Evolutionary conservation across 345 rosid genomes (phyloP).

Genomic region (Acer yangbiense): DNA sequence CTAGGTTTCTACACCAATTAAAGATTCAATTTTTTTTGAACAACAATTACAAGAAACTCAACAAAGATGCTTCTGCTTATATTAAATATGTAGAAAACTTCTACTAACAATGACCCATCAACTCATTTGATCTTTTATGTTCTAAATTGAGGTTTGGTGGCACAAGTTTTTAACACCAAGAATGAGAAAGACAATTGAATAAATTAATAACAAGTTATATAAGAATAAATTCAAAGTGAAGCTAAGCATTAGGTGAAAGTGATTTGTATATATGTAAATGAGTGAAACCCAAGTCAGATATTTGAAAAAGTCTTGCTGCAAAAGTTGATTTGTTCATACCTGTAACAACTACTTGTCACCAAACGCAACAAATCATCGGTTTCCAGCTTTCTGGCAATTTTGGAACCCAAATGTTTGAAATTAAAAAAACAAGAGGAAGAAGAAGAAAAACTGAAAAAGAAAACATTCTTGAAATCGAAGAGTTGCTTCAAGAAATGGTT

Average conservation of each 20-base stretch:
- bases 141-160: conserved; percentile 35
- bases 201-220: conserved; percentile 21
- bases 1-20: neutral
- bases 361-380: conserved; percentile 42
- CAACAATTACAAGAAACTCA: conserved; percentile 15
- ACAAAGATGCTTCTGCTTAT: conserved; percentile 5
- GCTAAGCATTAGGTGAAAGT: conserved; percentile 51
- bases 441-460: neutral
- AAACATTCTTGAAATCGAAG: conserved; percentile 9
- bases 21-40: neutral
- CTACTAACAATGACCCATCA: conserved; percentile 38
- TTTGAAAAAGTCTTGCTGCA: conserved; percentile 30
- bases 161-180: conserved; percentile 23
- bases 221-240: conserved; percentile 48
- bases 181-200: conserved; percentile 16
- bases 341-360: conserved; percentile 56
- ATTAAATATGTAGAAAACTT: neutral
- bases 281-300: conserved; percentile 62
- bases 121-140: conserved; percentile 26
- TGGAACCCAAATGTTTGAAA: neutral
- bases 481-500: neutral
- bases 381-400: conserved; percentile 30
- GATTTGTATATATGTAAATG: conserved; percentile 28
- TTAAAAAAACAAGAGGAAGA: neutral
- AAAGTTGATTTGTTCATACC: conserved; percentile 33